Conservation (phyloP, 352 stramenopile genomes). For the Stramenopiles sp. region DNA sequence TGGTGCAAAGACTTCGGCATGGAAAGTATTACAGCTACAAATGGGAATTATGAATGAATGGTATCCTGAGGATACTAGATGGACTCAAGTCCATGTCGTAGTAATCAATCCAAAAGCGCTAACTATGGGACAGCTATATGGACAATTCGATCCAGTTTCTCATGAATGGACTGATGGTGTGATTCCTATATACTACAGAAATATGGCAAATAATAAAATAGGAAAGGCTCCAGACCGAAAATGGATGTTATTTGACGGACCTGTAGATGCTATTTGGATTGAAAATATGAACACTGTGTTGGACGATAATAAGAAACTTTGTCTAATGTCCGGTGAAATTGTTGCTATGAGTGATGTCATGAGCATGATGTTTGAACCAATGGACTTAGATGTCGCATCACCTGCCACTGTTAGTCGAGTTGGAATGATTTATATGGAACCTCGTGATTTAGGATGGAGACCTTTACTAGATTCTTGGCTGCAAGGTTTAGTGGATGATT, state of each 20-base stretch:
- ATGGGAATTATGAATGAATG: conserved; percentile 28
- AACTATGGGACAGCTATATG: conserved; percentile 61
- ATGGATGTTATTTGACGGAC: conserved; percentile 69
- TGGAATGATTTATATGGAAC: conserved; percentile 83
- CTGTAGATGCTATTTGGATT: conserved; percentile 74
- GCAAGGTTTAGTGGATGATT: conserved; percentile 19
- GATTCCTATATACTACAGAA: conserved; percentile 57
- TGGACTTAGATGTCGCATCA: conserved; percentile 59
- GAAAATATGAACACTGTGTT: conserved; percentile 85
- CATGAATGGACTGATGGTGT: conserved; percentile 76
- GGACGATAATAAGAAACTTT: conserved; percentile 76
- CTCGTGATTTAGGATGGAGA: conserved; percentile 46
- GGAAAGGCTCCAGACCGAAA: conserved; percentile 24
- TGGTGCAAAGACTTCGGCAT: conserved; percentile 49
- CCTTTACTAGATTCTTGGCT: conserved; percentile 50
- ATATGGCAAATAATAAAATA: conserved; percentile 39
- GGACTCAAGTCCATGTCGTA: conserved; percentile 23
- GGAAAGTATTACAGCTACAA: conserved; percentile 28
- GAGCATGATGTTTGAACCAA: conserved; percentile 85
- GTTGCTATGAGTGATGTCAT: conserved; percentile 70
- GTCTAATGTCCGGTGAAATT: conserved; percentile 61
- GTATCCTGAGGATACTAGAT: conserved; percentile 21
- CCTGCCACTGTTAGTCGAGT: conserved; percentile 57
- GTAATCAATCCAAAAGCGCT: conserved; percentile 73
- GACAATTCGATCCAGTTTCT: conserved; percentile 58